Conservation (phyloP, 2,329 filamentous ascomycete species). For the Aureobasidium sp. region DNA sequence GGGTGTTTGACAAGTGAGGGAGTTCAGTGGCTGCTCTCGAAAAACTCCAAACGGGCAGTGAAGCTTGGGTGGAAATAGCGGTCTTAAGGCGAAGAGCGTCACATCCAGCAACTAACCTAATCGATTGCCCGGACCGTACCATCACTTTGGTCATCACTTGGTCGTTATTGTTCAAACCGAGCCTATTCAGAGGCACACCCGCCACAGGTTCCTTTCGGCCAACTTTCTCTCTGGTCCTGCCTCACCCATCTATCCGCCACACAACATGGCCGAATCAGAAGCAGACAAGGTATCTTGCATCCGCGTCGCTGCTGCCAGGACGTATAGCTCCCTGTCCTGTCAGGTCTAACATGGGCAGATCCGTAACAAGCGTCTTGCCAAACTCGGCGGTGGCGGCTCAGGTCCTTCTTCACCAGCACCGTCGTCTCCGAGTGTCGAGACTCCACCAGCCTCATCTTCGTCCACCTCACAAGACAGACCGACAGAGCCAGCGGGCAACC, state of each 20-base stretch:
- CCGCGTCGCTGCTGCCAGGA: not conserved
- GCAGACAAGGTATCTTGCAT: conserved; percentile 36
- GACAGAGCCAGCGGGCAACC: conserved; percentile 15
- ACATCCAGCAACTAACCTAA: not conserved
- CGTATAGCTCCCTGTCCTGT: not conserved
- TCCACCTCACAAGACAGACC: conserved; percentile 12
- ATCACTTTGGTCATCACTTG: not conserved
- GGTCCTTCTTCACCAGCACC: conserved; percentile 16
- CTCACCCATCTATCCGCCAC: not conserved
- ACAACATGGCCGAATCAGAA: conserved; percentile 28
- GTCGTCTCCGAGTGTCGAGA: conserved; percentile 12
- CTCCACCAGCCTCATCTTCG: conserved; percentile 5
- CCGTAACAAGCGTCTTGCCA: conserved; percentile 58
- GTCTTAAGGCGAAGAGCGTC: not conserved
- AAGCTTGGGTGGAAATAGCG: not conserved
- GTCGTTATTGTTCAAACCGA: not conserved
- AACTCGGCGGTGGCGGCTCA: conserved; percentile 44
- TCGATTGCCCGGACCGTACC: not conserved
- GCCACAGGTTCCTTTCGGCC: not conserved
- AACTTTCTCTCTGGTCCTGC: not conserved
- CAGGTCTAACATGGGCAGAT: conserved; percentile 39
- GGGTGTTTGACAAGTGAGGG: not conserved
- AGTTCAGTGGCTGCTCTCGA: not conserved
- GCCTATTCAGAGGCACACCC: not conserved
- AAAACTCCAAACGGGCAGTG: not conserved